Evolutionary conservation across 371 early-diverging fungal genomes (phyloP).

Genomic region (Mortierella sp.): DNA sequence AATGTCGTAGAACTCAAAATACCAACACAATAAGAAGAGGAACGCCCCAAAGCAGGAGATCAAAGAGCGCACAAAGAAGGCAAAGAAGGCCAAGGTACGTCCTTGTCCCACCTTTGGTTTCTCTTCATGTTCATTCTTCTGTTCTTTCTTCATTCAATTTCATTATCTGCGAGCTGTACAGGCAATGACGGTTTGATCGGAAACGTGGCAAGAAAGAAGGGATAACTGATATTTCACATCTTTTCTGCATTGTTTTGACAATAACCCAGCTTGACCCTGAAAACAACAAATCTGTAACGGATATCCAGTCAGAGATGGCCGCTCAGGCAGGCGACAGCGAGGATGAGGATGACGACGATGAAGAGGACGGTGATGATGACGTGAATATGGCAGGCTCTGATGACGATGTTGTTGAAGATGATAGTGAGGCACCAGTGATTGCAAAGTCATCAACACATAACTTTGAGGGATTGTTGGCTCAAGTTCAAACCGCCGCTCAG

Average conservation of each 20-base stretch:
- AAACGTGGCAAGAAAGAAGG: neutral
- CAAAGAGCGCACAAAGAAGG: conserved; percentile 83
- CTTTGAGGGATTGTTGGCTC: conserved; percentile 51
- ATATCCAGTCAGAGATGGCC: conserved; percentile 63
- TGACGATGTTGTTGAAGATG: conserved; percentile 45
- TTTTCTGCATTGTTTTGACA: neutral
- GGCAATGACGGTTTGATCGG: conserved; percentile 8
- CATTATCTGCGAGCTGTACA: neutral
- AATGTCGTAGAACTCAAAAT: conserved; percentile 64
- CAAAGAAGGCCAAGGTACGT: conserved; percentile 79
- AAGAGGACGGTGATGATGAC: conserved; percentile 41
- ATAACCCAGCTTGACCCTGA: conserved; percentile 63
- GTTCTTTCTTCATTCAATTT: neutral
- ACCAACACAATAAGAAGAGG: conserved; percentile 80
- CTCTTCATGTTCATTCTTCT: neutral
- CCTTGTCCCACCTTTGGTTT: conserved; percentile 1
- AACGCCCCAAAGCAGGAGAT: conserved; percentile 82
- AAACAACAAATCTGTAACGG: conserved; percentile 64
- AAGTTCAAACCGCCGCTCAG: conserved; percentile 43
- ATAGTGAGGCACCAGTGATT: conserved; percentile 51
- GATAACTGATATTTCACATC: neutral
- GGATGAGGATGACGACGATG: conserved; percentile 51
- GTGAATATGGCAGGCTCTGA: conserved; percentile 6
- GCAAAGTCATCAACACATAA: conserved; percentile 55
- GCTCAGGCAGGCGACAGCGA: conserved; percentile 51